Evolutionary conservation across 1,284 basidiomycete species (phyloP), one percentile per base, ranked within the genome.

Genomic region (Sporisorium exsertum): DNA sequence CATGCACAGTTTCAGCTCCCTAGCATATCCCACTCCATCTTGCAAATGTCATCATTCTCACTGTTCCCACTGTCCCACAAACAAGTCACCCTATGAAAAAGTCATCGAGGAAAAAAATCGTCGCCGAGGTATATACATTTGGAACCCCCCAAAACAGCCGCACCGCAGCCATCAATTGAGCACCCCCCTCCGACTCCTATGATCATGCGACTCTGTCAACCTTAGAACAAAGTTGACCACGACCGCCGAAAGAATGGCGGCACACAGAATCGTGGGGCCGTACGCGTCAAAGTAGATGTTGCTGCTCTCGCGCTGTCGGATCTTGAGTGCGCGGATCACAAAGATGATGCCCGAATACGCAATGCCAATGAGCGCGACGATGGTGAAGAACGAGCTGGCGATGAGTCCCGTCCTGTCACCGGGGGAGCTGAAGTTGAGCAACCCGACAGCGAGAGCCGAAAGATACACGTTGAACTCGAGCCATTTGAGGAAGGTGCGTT

Each of bases 301-400:
- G 50, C 73, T 77, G 43, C 72, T 69, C 51, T 84, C 82, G 54
- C 77, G 70, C 63, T 77, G 58, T 22, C 83, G 67, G 77, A 99
- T 89, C 77, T 90, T 91, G 63, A 90, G 82, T 13, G 94, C 92
- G 56, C 96, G 91, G 85, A 91, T 92, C n/a, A 94, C 89, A 86
- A 96, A 99, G 79, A 96, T 92, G 64, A 89, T 89, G 3, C 92
- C 93, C 1, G 92, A 90, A 87, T 99, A 99, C 18, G 92, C 91
- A 77, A 98, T 94, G 2, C 94, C 90, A 52, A 94, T 86, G n/a
- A 99, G 89, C 16, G 97, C 93, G 9, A 93, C 91, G 61, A 95
- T 86, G 0, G 95, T 97, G 88, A 99, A 99, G 64, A 94, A 88
- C 13, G 90, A 89, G 10, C 95, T 93, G 69, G 92, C 92, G 81